These are phyloP conservation scores for Orobanche coerulescens DNA, from an alignment of 257 asterid species.

Conservation along the genomic window DNA sequence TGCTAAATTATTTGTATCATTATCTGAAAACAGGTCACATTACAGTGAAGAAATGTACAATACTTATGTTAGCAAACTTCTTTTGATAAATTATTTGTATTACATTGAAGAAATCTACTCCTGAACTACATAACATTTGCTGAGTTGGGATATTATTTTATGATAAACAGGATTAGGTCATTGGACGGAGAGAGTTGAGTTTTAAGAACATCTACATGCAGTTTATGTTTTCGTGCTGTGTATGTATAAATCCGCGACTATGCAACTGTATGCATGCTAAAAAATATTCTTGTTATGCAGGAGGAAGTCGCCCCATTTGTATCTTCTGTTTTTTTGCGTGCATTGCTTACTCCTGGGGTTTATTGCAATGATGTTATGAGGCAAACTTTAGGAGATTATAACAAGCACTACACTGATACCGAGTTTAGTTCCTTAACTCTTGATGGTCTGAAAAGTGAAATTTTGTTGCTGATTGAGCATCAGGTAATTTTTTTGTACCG, in stretches of 20 bases:
- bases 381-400: slow-evolving; percentile 64
- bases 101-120: background rate
- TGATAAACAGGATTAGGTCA: background rate
- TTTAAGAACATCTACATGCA: background rate
- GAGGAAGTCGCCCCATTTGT: slow-evolving; percentile 72
- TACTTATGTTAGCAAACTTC: background rate
- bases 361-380: slow-evolving; percentile 55
- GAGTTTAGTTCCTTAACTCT: slow-evolving; percentile 67
- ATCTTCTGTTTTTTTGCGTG: slow-evolving; percentile 72
- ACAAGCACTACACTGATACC: slow-evolving; percentile 67
- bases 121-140: background rate
- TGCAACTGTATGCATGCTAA: slow-evolving; percentile 14
- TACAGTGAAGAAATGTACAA: background rate
- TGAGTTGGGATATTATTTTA: background rate
- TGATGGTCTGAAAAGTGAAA: slow-evolving; percentile 80
- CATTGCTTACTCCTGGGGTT: slow-evolving; percentile 85
- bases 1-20: background rate
- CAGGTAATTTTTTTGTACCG: slow-evolving; percentile 42
- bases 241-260: background rate
- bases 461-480: slow-evolving; percentile 63
- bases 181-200: background rate
- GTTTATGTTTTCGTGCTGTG: slow-evolving; percentile 1
- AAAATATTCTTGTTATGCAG: slow-evolving; percentile 39
- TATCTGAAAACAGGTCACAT: slow-evolving; percentile 8
- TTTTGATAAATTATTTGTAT: background rate